Evolutionary conservation across 768 basidiomycete species (phyloP), one percentile per base, ranked within the genome.

Genomic region (Leccinum imitatum): DNA sequence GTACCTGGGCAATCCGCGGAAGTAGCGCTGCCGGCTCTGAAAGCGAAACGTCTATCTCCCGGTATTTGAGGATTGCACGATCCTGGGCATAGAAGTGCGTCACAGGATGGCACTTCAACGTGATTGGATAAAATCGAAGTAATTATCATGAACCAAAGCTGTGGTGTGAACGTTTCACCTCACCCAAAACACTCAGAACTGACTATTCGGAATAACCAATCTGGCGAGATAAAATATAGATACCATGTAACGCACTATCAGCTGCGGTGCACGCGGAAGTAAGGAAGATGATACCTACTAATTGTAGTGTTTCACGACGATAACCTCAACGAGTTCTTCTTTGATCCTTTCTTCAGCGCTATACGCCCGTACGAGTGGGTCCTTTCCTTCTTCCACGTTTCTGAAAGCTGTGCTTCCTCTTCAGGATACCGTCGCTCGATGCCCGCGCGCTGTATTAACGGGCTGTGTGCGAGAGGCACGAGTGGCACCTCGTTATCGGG

Each of bases 301-400:
- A 65, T 80, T 85, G 59, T 82, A 86, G 60, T 86, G 84, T 65
- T 82, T 84, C 4, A 85, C 82, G 7, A 84, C 62, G 2, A 85
- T 76, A 0, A 84, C 84, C 27, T 76, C 78, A 23, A 86, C 74
- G 35, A 82, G 60, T 65, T 86, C 84, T 63, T 84, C 1, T 77
- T 73, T 21, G 60, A 69, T 11, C 75, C 69, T 27, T 72, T 72
- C 59, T 74, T 77, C 47, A 85, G 67, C 17, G 77, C 71, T 0
- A 69, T 77, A 52, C 78, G 74, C 1, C 84, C 86, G 65, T 84
- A 87, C 2, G 82, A 79, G 10, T 70, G 70, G 7, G 80, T 82
- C 58, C 84, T 67, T 8, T 71, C 82, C 61, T 75, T 80, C 50
- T 84, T 72, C 81, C 83, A 87, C 37, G 65, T 74, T 56, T 75